Conservation (phyloP, 306 rosid species). For the Hippophae gyantsensis region DNA sequence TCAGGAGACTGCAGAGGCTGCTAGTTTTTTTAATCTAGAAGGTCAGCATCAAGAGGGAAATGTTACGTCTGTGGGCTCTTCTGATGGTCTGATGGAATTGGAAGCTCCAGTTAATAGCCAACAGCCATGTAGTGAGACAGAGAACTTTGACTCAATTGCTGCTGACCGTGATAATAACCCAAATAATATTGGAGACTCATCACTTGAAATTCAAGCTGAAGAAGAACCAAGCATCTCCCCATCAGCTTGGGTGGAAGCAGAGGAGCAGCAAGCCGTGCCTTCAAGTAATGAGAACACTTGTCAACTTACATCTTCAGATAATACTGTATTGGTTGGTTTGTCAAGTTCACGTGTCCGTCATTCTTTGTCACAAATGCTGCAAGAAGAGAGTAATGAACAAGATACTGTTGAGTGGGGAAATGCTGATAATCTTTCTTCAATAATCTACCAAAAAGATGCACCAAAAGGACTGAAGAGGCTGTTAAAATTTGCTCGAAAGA, state of each 20-base stretch:
- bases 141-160: constrained; percentile 33
- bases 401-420: constrained; percentile 83
- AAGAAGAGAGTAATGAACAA: constrained; percentile 81
- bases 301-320: constrained; percentile 39
- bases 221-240: constrained; percentile 74
- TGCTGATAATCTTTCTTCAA: constrained; percentile 82
- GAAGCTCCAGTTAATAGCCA: constrained; percentile 38
- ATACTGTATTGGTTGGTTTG: constrained; percentile 35
- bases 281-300: constrained; percentile 34
- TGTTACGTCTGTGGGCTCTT: constrained; percentile 22
- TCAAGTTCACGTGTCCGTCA: constrained; percentile 81
- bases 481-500: constrained; percentile 85
- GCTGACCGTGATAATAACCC: constrained; percentile 27
- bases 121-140: constrained; percentile 33
- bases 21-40: constrained; percentile 40
- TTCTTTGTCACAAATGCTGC: constrained; percentile 96
- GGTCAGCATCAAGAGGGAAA: constrained; percentile 47
- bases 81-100: constrained; percentile 35
- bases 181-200: constrained; percentile 36
- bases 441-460: constrained; percentile 76
- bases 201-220: constrained; percentile 41
- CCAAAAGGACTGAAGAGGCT: constrained; percentile 96
- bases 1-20: constrained; percentile 39
- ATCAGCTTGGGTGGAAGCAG: constrained; percentile 81
- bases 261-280: constrained; percentile 59